Evolutionary conservation across 495 filamentous ascomycete genomes (phyloP).

Genomic region (Hyaloscypha bicolor): DNA sequence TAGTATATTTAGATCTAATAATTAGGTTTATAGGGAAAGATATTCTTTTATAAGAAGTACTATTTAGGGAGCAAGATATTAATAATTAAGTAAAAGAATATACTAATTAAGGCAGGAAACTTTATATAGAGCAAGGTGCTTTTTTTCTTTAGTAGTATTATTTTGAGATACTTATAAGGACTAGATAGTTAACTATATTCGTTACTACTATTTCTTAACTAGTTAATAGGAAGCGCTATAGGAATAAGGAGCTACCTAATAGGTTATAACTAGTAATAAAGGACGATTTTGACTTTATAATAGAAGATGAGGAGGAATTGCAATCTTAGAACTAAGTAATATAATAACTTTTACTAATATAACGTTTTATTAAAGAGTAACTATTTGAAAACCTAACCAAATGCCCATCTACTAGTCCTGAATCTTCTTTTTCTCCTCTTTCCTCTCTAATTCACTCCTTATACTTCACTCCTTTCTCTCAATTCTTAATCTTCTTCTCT

Average conservation of each 20-base stretch:
- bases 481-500: no score
- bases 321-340: no score
- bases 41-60: slow-evolving; percentile 18
- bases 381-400: no score
- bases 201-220: slow-evolving; percentile 1
- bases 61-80: slow-evolving; percentile 10
- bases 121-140: slow-evolving; percentile 3
- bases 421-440: no score
- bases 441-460: no score
- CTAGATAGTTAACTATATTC: slow-evolving; percentile 12
- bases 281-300: not conserved
- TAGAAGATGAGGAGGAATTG: no score
- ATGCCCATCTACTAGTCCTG: no score
- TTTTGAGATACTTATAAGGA: slow-evolving; percentile 19
- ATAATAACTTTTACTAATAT: no score
- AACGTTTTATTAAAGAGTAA: no score
- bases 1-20: not conserved
- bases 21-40: slow-evolving; percentile 18
- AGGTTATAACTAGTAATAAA: not conserved
- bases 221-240: slow-evolving; percentile 9
- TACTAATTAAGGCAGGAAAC: slow-evolving; percentile 18
- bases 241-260: not conserved
- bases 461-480: no score
- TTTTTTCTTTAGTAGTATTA: slow-evolving; percentile 20
- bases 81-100: slow-evolving; percentile 19